Evolutionary conservation across 2,329 filamentous ascomycete species (phyloP).

Genomic region (Colletotrichum truncatum): DNA sequence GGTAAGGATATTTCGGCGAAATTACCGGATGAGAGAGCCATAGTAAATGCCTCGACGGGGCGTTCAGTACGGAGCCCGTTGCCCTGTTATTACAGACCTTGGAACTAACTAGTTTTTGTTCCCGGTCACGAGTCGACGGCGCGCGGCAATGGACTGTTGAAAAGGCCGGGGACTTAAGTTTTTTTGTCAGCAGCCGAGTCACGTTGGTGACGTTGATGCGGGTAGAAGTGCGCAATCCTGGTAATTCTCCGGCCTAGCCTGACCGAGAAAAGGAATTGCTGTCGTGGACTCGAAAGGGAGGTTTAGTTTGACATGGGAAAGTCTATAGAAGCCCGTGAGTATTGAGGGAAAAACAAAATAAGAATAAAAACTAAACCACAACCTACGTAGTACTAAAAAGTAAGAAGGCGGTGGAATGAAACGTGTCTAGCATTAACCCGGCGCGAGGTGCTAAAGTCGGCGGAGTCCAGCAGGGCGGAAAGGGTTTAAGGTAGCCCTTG

Average conservation of each 20-base stretch:
- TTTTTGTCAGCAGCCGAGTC: not conserved
- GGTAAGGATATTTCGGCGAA: not conserved
- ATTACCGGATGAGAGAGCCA: not conserved
- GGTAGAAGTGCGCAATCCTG: slow-evolving; percentile 6
- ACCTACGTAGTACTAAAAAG: too few relatives aligned
- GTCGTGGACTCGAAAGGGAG: too few relatives aligned
- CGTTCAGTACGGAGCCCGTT: not conserved
- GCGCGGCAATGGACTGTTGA: not conserved
- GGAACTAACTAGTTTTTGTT: not conserved
- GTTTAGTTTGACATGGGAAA: too few relatives aligned
- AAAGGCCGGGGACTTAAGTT: not conserved
- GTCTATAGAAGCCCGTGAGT: too few relatives aligned
- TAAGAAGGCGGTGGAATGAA: not conserved
- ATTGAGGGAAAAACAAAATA: too few relatives aligned
- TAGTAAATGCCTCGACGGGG: not conserved
- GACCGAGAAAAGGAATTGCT: too few relatives aligned
- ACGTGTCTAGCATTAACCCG: not conserved
- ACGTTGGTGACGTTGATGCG: slow-evolving; percentile 20
- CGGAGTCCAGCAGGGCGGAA: not conserved
- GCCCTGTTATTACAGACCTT: not conserved
- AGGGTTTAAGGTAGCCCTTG: not conserved
- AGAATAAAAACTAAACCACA: too few relatives aligned
- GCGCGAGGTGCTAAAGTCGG: not conserved
- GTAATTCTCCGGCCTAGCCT: not conserved
- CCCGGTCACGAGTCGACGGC: not conserved